A percentile compares a stretch with the other conserved stretches of the same genome.
These are phyloP conservation scores for Kuraishia piskuri DNA, from an alignment of 805 yeast species.

Conservation along the genomic window DNA sequence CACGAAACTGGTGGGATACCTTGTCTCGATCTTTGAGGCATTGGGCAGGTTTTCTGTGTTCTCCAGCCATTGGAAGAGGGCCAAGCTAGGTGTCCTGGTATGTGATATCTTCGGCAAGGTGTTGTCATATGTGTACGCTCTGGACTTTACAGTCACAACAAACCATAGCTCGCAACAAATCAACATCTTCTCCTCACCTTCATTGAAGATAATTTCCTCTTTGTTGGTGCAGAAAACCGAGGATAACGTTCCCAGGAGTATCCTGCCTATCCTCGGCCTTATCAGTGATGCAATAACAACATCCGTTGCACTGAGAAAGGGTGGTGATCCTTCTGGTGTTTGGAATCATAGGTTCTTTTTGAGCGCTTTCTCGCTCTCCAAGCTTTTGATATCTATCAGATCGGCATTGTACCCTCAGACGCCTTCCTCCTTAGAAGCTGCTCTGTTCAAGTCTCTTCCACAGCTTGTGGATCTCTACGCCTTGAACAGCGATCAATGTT, in stretches of 20 bases:
- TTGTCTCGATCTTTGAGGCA: not conserved
- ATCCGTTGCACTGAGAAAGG: constrained; percentile 18
- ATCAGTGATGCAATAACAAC: not conserved
- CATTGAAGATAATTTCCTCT: constrained; percentile 39
- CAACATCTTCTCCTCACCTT: constrained; percentile 28
- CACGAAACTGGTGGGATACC: not conserved
- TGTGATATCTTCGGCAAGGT: not conserved
- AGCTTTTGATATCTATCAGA: constrained; percentile 49
- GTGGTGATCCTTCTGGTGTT: constrained; percentile 33
- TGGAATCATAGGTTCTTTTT: constrained; percentile 42
- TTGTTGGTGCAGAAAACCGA: constrained; percentile 34
- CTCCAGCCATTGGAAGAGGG: not conserved
- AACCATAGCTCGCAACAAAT: not conserved
- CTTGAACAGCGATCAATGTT: not conserved
- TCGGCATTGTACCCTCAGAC: constrained; percentile 29
- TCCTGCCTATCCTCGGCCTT: not conserved
- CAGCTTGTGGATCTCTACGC: constrained; percentile 10
- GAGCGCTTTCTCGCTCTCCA: constrained; percentile 46
- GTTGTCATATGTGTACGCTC: not conserved
- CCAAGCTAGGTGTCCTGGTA: not conserved
- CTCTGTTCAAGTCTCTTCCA: constrained; percentile 48
- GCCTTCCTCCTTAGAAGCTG: constrained; percentile 60
- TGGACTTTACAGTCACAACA: not conserved
- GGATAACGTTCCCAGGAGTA: not conserved
- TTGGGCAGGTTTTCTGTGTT: not conserved